Base-by-base conservation (phyloP, 768 basidiomycete genomes). In the Termitomyces eurrhizus region DNA sequence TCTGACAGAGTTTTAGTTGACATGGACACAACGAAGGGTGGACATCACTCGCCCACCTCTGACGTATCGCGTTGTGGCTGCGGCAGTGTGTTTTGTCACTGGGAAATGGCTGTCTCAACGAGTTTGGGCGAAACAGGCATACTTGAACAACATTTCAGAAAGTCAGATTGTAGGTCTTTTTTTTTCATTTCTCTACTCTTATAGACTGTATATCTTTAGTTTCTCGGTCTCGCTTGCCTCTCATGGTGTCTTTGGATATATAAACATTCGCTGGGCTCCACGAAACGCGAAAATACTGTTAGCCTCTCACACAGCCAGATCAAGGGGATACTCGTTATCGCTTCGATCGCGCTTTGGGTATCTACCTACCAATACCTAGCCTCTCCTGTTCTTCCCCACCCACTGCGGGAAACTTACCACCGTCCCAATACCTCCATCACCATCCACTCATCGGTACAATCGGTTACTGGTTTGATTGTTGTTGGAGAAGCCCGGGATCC, bases 381-480 rank as follows among this genome's bases (percentile, higher is more conserved):
- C 24, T 82, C 85, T 52, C 87, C 86, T 11, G 79, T 84, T 18
- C 79, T 89, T 37, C 80, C 79, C 2, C 80, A 82, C 68, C 86
- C 84, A 41, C 70, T 85, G 16, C 60, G 66, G 32, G 70, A 76
- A 58, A 77, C 83, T 4, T 86, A 83, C 66, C 75, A 71, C 33
- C 84, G 82, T 62, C 83, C 83, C 2, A 72, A 69, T 35, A 79
- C 78, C 60, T 82, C 84, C 3, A 74, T 91, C n/a, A 82, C 79
- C 39, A 82, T 93, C 29, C 82, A 89, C 52, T 90, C 83, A 1
- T 81, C 89, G 1, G 80, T 80, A 21, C 78, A 85, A 58, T 90
- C 90, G 21, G 72, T 81, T n/a, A 95, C 92, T 1, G 95, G 95
- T 1, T 76, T 88, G 14, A 84, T 98, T 37, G 83, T 89, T 2